Percentiles rank a stretch among this genome's conserved stretches.
phyloP scores from a whole-genome alignment of 495 filamentous ascomycete genomes.

The Amorphotheca resinae region DNA sequence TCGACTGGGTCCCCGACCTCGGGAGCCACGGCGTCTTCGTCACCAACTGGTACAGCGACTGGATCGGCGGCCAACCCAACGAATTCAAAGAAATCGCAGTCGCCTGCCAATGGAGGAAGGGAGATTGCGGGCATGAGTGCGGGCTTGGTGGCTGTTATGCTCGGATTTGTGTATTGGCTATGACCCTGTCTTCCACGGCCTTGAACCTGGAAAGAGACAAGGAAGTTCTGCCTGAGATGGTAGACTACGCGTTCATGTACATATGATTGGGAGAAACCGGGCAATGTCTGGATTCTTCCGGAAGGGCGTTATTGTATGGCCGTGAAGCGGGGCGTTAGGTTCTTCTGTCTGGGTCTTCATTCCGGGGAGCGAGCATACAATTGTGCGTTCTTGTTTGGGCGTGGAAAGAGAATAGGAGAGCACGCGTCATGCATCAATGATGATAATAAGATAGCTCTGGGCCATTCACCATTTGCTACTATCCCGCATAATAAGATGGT shows the following conservation, averaged over 20 bases:
- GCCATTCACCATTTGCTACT: too few relatives aligned
- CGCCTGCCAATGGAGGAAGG: slow-evolving; percentile 26
- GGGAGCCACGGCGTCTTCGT: not conserved
- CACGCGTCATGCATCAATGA: too few relatives aligned
- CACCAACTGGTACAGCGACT: slow-evolving; percentile 13
- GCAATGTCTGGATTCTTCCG: not conserved
- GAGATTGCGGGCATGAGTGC: slow-evolving; percentile 42
- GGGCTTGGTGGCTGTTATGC: slow-evolving; percentile 39
- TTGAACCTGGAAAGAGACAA: not conserved
- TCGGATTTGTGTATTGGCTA: slow-evolving; percentile 40
- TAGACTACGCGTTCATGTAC: not conserved
- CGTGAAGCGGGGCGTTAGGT: too few relatives aligned
- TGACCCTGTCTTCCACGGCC: slow-evolving; percentile 8
- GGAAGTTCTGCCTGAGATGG: not conserved
- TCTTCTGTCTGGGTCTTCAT: too few relatives aligned
- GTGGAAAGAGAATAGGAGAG: too few relatives aligned
- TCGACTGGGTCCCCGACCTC: not conserved
- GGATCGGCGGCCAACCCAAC: slow-evolving; percentile 10
- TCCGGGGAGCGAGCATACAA: too few relatives aligned
- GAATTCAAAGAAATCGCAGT: slow-evolving; percentile 7
- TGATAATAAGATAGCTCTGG: too few relatives aligned
- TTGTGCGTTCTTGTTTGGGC: too few relatives aligned
- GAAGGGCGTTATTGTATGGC: too few relatives aligned
- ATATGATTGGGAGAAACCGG: not conserved
- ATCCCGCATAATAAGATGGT: too few relatives aligned